Evolutionary conservation across 2,329 filamentous ascomycete genomes (phyloP).

Genomic region (Sporothrix dimorphospora): DNA sequence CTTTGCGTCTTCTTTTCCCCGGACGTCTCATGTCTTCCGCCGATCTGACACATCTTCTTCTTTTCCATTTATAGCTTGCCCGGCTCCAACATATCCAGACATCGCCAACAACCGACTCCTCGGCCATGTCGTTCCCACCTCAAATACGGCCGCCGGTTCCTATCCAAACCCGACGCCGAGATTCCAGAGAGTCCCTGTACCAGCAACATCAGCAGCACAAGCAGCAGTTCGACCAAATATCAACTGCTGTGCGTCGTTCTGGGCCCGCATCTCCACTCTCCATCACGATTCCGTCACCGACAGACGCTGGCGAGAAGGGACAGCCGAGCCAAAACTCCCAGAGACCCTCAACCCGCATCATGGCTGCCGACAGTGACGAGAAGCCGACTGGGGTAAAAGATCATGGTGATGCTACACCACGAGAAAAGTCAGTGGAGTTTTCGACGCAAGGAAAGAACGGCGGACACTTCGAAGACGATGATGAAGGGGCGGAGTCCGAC

Average conservation of each 20-base stretch:
- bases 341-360: neutral
- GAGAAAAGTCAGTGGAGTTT: constrained; percentile 42
- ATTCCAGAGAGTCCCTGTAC: constrained; percentile 32
- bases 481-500: constrained; percentile 46
- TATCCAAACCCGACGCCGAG: constrained; percentile 36
- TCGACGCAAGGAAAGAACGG: constrained; percentile 42
- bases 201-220: constrained; percentile 36
- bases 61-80: constrained; percentile 37
- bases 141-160: constrained; percentile 31
- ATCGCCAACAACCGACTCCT: constrained; percentile 20
- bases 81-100: constrained; percentile 33
- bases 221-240: constrained; percentile 36
- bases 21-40: constrained; percentile 25
- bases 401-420: constrained; percentile 36
- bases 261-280: constrained; percentile 38
- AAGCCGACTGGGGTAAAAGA: constrained; percentile 34
- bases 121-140: constrained; percentile 27
- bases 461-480: constrained; percentile 30
- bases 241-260: constrained; percentile 35
- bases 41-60: constrained; percentile 30
- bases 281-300: constrained; percentile 37
- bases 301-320: neutral
- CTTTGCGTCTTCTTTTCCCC: constrained; percentile 23
- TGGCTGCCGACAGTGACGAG: constrained; percentile 20
- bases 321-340: constrained; percentile 12